Percentiles rank a stretch among this genome's conserved stretches.
Evolutionary conservation across 805 yeast species (phyloP).

Genomic region (Candida sanyiensis): DNA sequence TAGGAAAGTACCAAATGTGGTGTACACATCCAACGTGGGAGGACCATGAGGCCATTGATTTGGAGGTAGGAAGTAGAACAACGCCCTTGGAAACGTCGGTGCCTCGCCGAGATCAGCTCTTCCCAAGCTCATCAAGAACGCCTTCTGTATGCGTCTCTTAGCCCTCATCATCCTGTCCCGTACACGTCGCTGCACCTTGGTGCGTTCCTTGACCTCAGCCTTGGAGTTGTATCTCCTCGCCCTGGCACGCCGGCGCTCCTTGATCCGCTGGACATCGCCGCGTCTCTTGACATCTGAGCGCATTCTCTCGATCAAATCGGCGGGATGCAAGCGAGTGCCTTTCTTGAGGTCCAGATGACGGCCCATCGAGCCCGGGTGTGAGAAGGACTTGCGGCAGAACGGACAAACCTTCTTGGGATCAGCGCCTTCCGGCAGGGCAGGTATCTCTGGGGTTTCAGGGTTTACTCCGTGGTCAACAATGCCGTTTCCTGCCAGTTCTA

Average conservation of each 20-base stretch:
- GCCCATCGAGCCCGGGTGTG: conserved; percentile 55
- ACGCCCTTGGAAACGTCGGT: conserved; percentile 46
- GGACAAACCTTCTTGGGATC: conserved; percentile 36
- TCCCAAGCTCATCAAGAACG: conserved; percentile 33
- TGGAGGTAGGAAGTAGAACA: conserved; percentile 41
- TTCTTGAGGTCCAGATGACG: conserved; percentile 52
- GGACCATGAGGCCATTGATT: conserved; percentile 48
- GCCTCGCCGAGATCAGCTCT: conserved; percentile 36
- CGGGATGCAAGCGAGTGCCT: conserved; percentile 49
- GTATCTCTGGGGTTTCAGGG: conserved; percentile 15
- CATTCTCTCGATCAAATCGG: conserved; percentile 39
- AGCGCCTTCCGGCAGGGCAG: conserved; percentile 26
- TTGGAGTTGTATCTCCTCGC: conserved; percentile 42
- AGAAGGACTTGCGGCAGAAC: conserved; percentile 48
- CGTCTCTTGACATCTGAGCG: conserved; percentile 47
- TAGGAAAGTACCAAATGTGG: conserved; percentile 27
- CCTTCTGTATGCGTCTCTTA: conserved; percentile 29
- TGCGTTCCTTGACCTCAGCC: conserved; percentile 42
- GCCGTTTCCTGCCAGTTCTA: neutral
- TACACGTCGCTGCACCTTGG: conserved; percentile 37
- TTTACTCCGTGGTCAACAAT: neutral
- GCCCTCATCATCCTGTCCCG: conserved; percentile 40
- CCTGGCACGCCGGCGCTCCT: conserved; percentile 34
- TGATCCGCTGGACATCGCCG: conserved; percentile 40
- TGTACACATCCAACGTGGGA: conserved; percentile 41